Percentiles rank a stretch among this genome's conserved stretches.
phyloP scores from a whole-genome alignment of 371 early-diverging fungal genomes.

The Mortierella sp. region DNA sequence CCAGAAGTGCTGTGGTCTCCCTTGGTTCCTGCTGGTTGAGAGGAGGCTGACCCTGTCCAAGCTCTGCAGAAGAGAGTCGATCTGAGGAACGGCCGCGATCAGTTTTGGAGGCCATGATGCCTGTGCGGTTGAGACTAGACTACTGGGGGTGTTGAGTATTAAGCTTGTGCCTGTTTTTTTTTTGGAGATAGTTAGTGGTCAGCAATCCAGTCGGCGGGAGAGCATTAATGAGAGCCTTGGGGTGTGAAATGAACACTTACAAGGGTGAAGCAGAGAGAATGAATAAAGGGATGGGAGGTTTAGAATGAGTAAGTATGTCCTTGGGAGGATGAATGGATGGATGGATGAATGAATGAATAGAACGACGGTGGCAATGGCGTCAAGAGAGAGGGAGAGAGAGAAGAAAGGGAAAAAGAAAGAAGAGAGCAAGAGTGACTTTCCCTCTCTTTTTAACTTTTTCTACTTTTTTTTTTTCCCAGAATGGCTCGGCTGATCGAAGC shows the following conservation, averaged over 20 bases:
- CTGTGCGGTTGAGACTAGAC: neutral
- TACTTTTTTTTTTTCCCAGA: no score
- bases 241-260: neutral
- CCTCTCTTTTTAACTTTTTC: no score
- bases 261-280: neutral
- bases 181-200: no score
- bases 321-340: neutral
- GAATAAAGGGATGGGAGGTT: no score
- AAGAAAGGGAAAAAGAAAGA: slow-evolving; percentile 9
- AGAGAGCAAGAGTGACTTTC: neutral
- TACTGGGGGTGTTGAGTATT: no score
- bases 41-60: slow-evolving; percentile 20
- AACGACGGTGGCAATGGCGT: no score
- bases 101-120: slow-evolving; percentile 16
- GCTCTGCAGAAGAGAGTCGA: slow-evolving; percentile 48
- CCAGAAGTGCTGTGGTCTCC: slow-evolving; percentile 25
- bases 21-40: slow-evolving; percentile 11
- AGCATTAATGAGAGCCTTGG: no score
- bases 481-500: no score
- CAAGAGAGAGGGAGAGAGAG: neutral
- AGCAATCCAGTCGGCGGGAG: no score
- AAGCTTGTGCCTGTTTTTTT: no score
- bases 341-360: neutral
- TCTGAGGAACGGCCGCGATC: slow-evolving; percentile 14
- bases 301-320: neutral